phyloP scores from a whole-genome alignment of 1,139 yeast genomes.

The Nadsonia commutata region DNA sequence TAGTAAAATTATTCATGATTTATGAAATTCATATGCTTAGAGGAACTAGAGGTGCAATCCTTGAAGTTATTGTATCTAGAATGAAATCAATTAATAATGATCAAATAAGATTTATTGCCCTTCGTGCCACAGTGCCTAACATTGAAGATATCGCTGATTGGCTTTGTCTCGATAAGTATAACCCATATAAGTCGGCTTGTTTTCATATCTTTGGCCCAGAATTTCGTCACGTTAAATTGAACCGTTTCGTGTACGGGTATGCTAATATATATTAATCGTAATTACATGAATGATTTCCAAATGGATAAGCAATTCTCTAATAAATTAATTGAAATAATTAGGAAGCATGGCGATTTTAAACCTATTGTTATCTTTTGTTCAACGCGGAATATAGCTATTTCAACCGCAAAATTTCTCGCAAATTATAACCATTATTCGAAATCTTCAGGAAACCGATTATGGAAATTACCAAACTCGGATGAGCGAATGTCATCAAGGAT shows the following conservation, averaged over 20 bases:
- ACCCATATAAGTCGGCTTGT: background rate
- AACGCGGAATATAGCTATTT: background rate
- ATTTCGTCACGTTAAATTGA: background rate
- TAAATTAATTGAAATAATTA: background rate
- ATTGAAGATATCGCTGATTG: constrained; percentile 34
- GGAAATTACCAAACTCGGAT: background rate
- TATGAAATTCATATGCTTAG: constrained; percentile 39
- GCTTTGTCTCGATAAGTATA: constrained; percentile 17
- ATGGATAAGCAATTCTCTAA: background rate
- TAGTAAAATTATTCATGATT: constrained; percentile 27
- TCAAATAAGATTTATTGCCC: constrained; percentile 31
- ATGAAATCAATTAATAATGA: constrained; percentile 29
- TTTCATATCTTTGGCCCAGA: background rate
- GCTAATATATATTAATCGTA: background rate
- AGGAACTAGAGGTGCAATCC: constrained; percentile 35
- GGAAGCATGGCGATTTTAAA: background rate
- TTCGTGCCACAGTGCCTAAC: constrained; percentile 43
- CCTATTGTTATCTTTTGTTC: background rate
- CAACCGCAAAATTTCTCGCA: background rate
- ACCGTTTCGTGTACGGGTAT: background rate
- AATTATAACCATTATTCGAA: background rate
- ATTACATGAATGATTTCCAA: background rate
- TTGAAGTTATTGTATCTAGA: constrained; percentile 39
- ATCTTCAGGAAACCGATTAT: background rate
- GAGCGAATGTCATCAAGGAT: constrained; percentile 20